Evolutionary conservation across 371 early-diverging fungal species (phyloP).

Genomic region (Phascolomyces articulosus): DNA sequence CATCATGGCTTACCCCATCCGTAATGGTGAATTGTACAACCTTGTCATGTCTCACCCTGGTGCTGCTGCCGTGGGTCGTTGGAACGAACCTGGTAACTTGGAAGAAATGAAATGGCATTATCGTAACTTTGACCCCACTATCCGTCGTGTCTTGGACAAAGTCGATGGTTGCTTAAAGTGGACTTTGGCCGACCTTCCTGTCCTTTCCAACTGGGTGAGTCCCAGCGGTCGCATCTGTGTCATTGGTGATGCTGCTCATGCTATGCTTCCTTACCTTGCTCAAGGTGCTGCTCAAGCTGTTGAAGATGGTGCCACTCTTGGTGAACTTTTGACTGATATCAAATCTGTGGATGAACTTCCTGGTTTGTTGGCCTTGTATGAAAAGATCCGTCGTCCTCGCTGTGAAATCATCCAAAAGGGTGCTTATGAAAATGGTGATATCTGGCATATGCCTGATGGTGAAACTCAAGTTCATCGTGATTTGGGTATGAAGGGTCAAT

Average conservation of each 20-base stretch:
- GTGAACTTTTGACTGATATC: constrained; percentile 25
- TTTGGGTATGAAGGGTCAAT: constrained; percentile 20
- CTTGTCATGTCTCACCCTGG: constrained; percentile 35
- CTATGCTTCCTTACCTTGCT: constrained; percentile 35
- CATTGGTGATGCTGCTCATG: constrained; percentile 36
- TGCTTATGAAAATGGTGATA: constrained; percentile 28
- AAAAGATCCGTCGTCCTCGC: constrained; percentile 29
- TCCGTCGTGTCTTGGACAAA: constrained; percentile 23
- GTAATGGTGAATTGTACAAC: constrained; percentile 29
- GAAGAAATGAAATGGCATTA: constrained; percentile 31
- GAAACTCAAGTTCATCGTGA: constrained; percentile 27
- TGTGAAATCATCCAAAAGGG: constrained; percentile 30
- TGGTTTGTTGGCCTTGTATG: constrained; percentile 18
- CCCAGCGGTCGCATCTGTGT: constrained; percentile 20
- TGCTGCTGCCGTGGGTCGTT: constrained; percentile 22
- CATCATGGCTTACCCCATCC: constrained; percentile 33
- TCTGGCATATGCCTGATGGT: constrained; percentile 37
- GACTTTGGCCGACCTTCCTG: constrained; percentile 33
- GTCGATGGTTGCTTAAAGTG: constrained; percentile 27
- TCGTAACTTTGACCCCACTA: constrained; percentile 27
- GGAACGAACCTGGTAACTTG: constrained; percentile 31
- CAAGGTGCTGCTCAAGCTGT: constrained; percentile 34
- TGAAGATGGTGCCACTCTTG: constrained; percentile 34
- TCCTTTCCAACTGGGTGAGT: constrained; percentile 31
- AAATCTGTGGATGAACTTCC: constrained; percentile 24